A percentile compares a stretch with the other conserved stretches of the same genome.
Conservation (phyloP, 495 filamentous ascomycete genomes). For the Lepidopterella palustris region DNA sequence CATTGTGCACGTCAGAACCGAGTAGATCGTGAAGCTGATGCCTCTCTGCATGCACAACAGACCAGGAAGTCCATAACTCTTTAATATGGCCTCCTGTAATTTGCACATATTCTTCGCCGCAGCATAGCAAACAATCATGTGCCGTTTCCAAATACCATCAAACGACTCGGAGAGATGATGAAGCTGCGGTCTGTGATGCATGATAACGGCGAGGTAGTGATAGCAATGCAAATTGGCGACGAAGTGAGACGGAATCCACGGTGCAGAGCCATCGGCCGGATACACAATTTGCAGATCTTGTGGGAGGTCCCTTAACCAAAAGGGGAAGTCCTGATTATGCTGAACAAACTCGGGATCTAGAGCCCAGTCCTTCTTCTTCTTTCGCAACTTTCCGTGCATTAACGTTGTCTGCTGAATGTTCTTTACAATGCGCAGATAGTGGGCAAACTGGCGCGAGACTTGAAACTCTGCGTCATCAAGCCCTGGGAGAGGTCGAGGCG, state of each 20-base stretch:
- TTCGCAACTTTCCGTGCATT: conserved; percentile 70
- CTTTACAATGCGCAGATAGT: conserved; percentile 67
- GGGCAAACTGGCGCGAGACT: conserved; percentile 73
- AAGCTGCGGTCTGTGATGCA: conserved; percentile 85
- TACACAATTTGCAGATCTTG: conserved; percentile 72
- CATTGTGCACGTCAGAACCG: conserved; percentile 86
- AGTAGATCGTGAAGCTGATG: conserved; percentile 93
- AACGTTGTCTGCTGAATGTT: conserved; percentile 73
- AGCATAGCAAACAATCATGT: conserved; percentile 80
- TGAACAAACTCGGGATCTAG: conserved; percentile 77
- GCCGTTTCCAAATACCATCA: conserved; percentile 76
- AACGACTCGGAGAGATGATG: conserved; percentile 63
- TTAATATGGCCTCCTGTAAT: conserved; percentile 79
- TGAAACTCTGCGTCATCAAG: conserved; percentile 71
- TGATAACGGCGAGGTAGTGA: conserved; percentile 78
- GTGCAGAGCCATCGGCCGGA: conserved; percentile 69
- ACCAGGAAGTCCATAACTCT: conserved; percentile 70
- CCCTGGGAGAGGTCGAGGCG: conserved; percentile 56
- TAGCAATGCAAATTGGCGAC: conserved; percentile 90
- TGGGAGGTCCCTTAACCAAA: conserved; percentile 74
- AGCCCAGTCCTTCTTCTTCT: conserved; percentile 77
- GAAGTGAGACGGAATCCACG: conserved; percentile 84
- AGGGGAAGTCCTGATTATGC: conserved; percentile 63
- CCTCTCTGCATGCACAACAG: conserved; percentile 90
- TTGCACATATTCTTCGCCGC: conserved; percentile 85